Evolutionary conservation across 345 rosid species (phyloP).

Genomic region (Limnanthes douglasii): DNA sequence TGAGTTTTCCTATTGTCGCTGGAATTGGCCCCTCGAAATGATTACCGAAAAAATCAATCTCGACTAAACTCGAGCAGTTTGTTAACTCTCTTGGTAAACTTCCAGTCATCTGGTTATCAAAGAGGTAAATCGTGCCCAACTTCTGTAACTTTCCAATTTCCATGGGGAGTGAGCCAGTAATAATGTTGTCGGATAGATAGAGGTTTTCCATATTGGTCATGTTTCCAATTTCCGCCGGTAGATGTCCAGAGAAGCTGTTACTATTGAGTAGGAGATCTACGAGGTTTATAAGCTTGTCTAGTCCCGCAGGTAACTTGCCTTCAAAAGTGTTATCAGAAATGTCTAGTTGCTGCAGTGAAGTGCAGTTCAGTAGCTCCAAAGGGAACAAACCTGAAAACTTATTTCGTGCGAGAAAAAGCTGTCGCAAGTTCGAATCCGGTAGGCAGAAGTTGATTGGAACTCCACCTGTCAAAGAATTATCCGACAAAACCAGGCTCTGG

Average conservation of each 20-base stretch:
- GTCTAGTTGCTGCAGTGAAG: slow-evolving; percentile 38
- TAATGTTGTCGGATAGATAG: slow-evolving; percentile 42
- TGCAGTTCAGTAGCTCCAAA: slow-evolving; percentile 37
- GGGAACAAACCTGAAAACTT: slow-evolving; percentile 54
- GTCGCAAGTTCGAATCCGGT: slow-evolving; percentile 28
- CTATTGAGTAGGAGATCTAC: slow-evolving; percentile 28
- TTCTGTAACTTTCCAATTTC: slow-evolving; percentile 49
- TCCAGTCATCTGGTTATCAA: slow-evolving; percentile 66
- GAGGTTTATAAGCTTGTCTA: slow-evolving; percentile 39
- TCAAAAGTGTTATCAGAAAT: slow-evolving; percentile 40
- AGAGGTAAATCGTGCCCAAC: slow-evolving; percentile 39
- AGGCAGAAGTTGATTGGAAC: slow-evolving; percentile 44
- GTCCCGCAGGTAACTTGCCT: slow-evolving; percentile 36
- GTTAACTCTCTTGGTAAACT: slow-evolving; percentile 54
- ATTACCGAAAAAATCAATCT: slow-evolving; percentile 60
- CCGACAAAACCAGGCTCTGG: slow-evolving; percentile 22
- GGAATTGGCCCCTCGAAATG: slow-evolving; percentile 61
- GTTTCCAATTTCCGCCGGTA: slow-evolving; percentile 47
- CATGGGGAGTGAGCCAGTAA: slow-evolving; percentile 47
- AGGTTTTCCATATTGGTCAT: slow-evolving; percentile 37
- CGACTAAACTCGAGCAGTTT: slow-evolving; percentile 50
- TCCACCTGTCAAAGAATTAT: slow-evolving; percentile 37
- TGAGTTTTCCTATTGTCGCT: slow-evolving; percentile 48
- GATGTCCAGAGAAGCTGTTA: slow-evolving; percentile 33
- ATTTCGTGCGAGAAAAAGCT: slow-evolving; percentile 34